phyloP scores from a whole-genome alignment of 148 eudicot species.

The Persicaria tinctoria region DNA sequence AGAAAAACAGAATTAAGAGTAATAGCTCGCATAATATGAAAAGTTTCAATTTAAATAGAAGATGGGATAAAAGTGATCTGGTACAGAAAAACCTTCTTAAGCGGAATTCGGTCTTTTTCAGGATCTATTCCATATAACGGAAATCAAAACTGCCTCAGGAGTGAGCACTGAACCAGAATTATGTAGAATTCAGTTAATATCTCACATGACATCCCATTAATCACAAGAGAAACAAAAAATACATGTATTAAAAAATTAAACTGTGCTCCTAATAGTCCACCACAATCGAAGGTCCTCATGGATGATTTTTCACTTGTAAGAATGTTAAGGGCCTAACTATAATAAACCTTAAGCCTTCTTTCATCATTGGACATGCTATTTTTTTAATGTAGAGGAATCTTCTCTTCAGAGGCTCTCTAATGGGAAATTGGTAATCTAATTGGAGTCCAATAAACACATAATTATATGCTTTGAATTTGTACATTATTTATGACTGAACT shows the following conservation, averaged over 20 bases:
- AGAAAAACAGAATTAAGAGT: background rate
- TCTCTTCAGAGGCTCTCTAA: background rate
- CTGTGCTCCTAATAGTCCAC: no score
- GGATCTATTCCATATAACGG: conserved; percentile 87
- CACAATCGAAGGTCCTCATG: no score
- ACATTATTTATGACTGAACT: conserved; percentile 2
- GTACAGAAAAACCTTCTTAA: conserved; percentile 65
- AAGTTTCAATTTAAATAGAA: background rate
- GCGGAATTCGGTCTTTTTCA: conserved; percentile 69
- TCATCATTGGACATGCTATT: background rate
- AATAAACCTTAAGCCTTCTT: background rate
- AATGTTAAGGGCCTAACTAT: background rate
- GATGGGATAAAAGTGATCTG: background rate
- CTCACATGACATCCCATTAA: no score
- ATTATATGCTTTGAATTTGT: background rate
- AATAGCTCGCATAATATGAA: background rate
- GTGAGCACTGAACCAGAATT: no score
- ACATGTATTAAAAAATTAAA: no score
- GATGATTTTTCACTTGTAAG: background rate
- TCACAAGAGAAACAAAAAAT: no score
- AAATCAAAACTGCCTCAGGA: conserved; percentile 35
- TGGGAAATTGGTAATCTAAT: background rate
- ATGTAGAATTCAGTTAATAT: no score
- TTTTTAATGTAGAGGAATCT: background rate
- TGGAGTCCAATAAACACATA: background rate